Percentiles rank a stretch among this genome's conserved stretches.
phyloP scores from a whole-genome alignment of 225 moss, liverwort and hornwort genomes.

The Bryoerythrophyllum caledonicum region DNA sequence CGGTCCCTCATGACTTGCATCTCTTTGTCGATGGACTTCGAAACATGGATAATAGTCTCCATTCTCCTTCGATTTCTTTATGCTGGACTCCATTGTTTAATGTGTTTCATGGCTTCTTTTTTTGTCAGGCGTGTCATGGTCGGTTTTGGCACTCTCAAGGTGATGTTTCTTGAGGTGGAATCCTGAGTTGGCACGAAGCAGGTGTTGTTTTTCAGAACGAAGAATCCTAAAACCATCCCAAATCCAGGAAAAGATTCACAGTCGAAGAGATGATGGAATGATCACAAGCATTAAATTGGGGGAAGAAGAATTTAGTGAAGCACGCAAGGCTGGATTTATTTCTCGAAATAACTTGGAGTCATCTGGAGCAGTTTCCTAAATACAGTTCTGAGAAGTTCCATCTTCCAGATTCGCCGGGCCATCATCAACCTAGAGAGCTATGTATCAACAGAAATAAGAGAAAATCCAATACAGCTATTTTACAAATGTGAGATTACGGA shows the following conservation, averaged over 20 bases:
- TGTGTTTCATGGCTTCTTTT: neutral
- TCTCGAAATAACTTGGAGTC: conserved; percentile 9
- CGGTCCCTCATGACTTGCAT: neutral
- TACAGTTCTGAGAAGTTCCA: conserved; percentile 13
- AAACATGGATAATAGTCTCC: neutral
- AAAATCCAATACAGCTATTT: conserved; percentile 18
- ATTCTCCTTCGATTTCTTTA: neutral
- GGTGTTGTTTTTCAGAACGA: neutral
- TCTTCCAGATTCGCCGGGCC: conserved; percentile 7
- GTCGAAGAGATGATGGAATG: conserved; percentile 1
- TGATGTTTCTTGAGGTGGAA: neutral
- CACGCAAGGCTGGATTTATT: conserved; percentile 13
- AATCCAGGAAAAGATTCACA: neutral
- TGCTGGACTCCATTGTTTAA: neutral
- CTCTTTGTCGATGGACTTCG: neutral
- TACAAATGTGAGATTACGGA: no score
- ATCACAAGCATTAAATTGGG: neutral
- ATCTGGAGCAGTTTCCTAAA: neutral
- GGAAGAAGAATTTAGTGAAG: neutral
- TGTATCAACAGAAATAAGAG: neutral
- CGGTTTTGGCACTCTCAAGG: neutral
- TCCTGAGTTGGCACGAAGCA: neutral
- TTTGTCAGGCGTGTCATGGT: neutral
- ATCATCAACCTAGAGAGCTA: conserved; percentile 1
- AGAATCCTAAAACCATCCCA: neutral